phyloP scores from a whole-genome alignment of 192 early-diverging fungal genomes.

The Podila minutissima region DNA sequence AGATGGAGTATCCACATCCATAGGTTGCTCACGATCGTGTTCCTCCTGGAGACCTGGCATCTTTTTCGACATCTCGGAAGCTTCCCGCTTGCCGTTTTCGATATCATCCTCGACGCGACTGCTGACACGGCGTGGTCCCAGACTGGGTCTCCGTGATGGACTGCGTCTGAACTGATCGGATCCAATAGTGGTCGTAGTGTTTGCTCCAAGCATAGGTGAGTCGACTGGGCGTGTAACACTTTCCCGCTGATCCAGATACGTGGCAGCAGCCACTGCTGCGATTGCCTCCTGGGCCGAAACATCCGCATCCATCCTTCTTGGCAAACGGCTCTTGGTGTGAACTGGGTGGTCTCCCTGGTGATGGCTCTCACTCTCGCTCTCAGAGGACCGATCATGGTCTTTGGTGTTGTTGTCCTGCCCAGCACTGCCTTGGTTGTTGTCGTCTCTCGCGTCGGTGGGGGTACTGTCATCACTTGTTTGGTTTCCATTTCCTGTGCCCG shows the following conservation, averaged over 20 bases:
- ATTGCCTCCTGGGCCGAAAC: constrained; percentile 27
- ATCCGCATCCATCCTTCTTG: constrained; percentile 15
- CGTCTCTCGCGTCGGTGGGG: background rate
- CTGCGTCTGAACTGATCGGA: background rate
- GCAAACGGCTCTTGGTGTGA: background rate
- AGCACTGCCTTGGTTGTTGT: background rate
- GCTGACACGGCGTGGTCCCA: constrained; percentile 41
- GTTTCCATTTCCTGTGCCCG: constrained; percentile 1
- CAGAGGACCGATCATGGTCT: background rate
- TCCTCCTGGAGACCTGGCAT: background rate
- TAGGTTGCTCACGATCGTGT: background rate
- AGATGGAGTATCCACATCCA: background rate
- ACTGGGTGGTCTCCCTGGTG: background rate
- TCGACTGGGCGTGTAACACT: background rate
- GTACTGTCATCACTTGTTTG: background rate
- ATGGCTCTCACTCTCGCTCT: background rate
- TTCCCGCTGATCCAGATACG: constrained; percentile 23
- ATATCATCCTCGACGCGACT: constrained; percentile 31
- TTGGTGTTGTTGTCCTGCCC: background rate
- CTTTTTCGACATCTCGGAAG: background rate
- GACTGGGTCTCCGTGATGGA: constrained; percentile 15
- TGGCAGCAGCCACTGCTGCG: constrained; percentile 17
- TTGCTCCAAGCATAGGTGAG: background rate
- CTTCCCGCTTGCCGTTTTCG: background rate
- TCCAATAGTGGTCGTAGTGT: constrained; percentile 12